phyloP scores from a whole-genome alignment of 345 rosid species.

The Hirschfeldia incana region DNA sequence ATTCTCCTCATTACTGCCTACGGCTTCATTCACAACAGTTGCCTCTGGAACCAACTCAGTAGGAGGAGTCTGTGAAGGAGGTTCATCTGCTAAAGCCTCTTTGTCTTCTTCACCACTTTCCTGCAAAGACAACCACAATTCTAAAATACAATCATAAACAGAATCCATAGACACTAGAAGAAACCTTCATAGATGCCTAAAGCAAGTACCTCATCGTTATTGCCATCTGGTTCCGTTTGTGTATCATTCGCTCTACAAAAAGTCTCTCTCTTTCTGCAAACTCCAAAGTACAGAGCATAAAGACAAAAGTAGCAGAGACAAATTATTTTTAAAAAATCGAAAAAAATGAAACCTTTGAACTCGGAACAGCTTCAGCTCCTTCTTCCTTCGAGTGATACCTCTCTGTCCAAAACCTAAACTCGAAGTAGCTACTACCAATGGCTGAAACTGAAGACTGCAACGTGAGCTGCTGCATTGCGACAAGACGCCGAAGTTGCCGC shows the following conservation, averaged over 20 bases:
- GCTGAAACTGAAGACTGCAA: slow-evolving; percentile 54
- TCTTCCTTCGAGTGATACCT: slow-evolving; percentile 23
- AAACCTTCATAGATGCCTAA: not conserved
- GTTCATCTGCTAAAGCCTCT: slow-evolving; percentile 45
- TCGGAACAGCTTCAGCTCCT: slow-evolving; percentile 35
- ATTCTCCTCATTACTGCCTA: slow-evolving; percentile 40
- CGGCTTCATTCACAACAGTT: slow-evolving; percentile 41
- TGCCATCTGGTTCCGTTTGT: slow-evolving; percentile 72
- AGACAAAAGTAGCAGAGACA: not conserved
- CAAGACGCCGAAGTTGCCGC: slow-evolving; percentile 48
- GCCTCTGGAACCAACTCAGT: slow-evolving; percentile 50
- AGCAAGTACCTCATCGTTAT: slow-evolving; percentile 62
- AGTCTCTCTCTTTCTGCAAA: slow-evolving; percentile 50
- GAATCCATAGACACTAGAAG: not conserved
- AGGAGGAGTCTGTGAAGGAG: slow-evolving; percentile 36
- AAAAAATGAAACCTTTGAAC: slow-evolving; percentile 44
- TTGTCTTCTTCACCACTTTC: slow-evolving; percentile 48
- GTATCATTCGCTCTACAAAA: slow-evolving; percentile 63
- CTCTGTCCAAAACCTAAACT: slow-evolving; percentile 34
- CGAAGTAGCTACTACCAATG: slow-evolving; percentile 51
- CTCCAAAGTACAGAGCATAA: slow-evolving; percentile 24
- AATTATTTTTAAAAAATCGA: not conserved
- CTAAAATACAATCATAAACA: not conserved
- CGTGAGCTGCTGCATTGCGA: slow-evolving; percentile 56
- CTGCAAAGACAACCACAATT: slow-evolving; percentile 34